These are phyloP conservation scores for Takakia lepidozioides DNA, from an alignment of 225 moss, liverwort and hornwort genomes.

Conservation along the genomic window DNA sequence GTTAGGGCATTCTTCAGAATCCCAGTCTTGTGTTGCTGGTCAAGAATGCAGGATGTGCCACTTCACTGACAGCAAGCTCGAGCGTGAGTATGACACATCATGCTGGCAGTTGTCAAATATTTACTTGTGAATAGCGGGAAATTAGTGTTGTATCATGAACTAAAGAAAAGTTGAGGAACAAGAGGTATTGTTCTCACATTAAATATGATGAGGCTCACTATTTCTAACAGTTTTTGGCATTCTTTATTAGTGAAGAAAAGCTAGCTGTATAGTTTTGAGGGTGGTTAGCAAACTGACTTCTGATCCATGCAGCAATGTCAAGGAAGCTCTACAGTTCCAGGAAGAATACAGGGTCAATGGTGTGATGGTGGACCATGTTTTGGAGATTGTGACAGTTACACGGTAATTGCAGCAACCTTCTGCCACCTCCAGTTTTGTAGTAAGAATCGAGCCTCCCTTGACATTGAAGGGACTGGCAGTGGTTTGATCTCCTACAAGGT, in stretches of 20 bases:
- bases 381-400: constrained; percentile 60
- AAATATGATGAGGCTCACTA: background rate
- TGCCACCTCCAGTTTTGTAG: no score
- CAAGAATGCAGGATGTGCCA: constrained; percentile 46
- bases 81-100: constrained; percentile 29
- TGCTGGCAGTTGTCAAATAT: background rate
- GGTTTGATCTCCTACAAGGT: no score
- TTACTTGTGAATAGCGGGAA: background rate
- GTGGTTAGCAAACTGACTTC: background rate
- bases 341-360: constrained; percentile 55
- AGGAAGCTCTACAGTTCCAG: constrained; percentile 61
- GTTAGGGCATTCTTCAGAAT: constrained; percentile 47
- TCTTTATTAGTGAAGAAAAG: no score
- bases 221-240: no score
- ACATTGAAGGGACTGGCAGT: no score
- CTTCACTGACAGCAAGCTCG: constrained; percentile 60
- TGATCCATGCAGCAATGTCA: constrained; percentile 62
- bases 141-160: background rate
- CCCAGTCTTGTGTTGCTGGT: constrained; percentile 40
- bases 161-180: background rate
- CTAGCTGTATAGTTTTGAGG: background rate
- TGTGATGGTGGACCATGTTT: constrained; percentile 82
- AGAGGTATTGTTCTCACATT: background rate
- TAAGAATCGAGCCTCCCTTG: no score
- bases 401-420: constrained; percentile 14